Percentiles rank a stretch among this genome's conserved stretches.
phyloP scores from a whole-genome alignment of 495 filamentous ascomycete species.

The Talaromyces liani region DNA sequence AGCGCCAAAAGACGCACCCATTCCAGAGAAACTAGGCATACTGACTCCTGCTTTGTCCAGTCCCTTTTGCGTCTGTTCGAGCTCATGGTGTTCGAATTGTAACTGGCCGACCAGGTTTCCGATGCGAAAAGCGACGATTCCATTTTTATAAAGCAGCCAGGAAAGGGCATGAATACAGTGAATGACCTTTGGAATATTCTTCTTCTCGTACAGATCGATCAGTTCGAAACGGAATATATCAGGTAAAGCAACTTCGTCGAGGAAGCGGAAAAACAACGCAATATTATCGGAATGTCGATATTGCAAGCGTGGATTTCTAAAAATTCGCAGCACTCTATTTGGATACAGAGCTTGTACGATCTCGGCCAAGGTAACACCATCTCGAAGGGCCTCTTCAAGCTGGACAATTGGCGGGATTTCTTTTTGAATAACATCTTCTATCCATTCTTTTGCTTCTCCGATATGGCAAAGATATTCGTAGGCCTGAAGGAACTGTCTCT shows the following conservation, averaged over 20 bases:
- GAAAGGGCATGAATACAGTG: conserved; percentile 97
- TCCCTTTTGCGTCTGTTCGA: conserved; percentile 93
- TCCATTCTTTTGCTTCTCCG: conserved; percentile 99
- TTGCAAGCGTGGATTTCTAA: conserved; percentile 74
- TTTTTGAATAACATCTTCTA: conserved; percentile 86
- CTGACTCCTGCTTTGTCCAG: conserved; percentile 89
- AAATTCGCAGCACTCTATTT: conserved; percentile 67
- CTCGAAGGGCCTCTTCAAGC: conserved; percentile 83
- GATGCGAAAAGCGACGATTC: conserved; percentile 89
- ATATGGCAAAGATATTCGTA: conserved; percentile 99
- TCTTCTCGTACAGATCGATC: conserved; percentile 98
- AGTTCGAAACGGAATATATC: conserved; percentile 98
- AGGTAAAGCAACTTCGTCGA: conserved; percentile 88
- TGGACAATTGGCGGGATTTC: conserved; percentile 93
- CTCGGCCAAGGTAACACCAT: conserved; percentile 93
- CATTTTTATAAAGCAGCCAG: conserved; percentile 91
- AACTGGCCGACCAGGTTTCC: conserved; percentile 97
- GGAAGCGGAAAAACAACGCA: conserved; percentile 83
- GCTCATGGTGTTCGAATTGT: conserved; percentile 94
- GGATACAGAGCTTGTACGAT: conserved; percentile 88
- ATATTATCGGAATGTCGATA: conserved; percentile 98
- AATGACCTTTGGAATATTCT: conserved; percentile 98
- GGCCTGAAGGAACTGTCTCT: conserved; percentile 90
- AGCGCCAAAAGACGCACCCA: conserved; percentile 93
- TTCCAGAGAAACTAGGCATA: conserved; percentile 96